Conservation (phyloP, 257 asterid genomes). For the Rehmannia glutinosa region DNA sequence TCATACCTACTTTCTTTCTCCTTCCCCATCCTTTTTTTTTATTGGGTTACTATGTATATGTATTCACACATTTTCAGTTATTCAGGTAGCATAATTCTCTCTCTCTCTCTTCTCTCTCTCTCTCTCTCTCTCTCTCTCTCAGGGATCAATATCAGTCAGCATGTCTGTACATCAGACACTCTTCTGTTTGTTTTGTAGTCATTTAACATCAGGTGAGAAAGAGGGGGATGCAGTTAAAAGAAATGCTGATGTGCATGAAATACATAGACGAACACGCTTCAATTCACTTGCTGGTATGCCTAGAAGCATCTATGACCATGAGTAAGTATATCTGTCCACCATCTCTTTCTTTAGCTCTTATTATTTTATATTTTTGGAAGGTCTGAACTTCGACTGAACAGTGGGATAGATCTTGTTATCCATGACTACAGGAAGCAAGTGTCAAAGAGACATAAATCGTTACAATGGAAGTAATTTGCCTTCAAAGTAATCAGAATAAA, state of each 20-base stretch:
- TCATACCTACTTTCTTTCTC: too few species aligned
- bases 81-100: conserved; percentile 8
- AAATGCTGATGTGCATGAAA: conserved; percentile 81
- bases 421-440: background rate
- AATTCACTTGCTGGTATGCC: conserved; percentile 47
- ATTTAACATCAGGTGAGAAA: conserved; percentile 88
- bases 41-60: background rate
- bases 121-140: conserved; percentile 16
- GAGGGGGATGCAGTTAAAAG: conserved; percentile 70
- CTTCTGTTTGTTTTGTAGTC: conserved; percentile 81
- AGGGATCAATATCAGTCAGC: conserved; percentile 97
- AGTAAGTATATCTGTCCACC: conserved; percentile 44
- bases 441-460: background rate
- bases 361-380: background rate
- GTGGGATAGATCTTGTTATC: background rate
- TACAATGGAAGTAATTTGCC: background rate
- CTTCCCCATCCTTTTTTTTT: background rate
- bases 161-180: conserved; percentile 94
- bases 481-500: background rate
- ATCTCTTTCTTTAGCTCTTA: background rate
- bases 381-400: background rate
- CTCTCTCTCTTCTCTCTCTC: too few species aligned
- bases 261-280: conserved; percentile 81
- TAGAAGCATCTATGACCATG: conserved; percentile 74
- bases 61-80: background rate